Evolutionary conservation across 352 stramenopile genomes (phyloP).

Genomic region (Pythium guiyangense): DNA sequence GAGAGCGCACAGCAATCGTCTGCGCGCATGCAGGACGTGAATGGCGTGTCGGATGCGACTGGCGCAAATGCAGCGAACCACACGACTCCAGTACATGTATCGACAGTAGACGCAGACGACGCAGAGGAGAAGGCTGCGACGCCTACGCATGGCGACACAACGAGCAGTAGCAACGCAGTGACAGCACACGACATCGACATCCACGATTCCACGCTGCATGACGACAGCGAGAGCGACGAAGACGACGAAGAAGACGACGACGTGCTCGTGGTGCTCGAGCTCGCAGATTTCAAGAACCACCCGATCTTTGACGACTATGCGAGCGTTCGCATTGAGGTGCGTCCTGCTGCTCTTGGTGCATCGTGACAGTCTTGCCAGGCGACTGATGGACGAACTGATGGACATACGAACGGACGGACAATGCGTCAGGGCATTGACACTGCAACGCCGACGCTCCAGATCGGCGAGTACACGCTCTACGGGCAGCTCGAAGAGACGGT

Average conservation of each 20-base stretch:
- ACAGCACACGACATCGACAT: too few species aligned
- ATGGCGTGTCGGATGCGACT: neutral
- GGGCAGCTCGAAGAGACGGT: conserved; percentile 70
- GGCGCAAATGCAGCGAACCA: neutral
- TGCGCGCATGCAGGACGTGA: neutral
- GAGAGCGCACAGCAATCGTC: neutral
- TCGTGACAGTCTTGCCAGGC: too few species aligned
- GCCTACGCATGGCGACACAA: neutral
- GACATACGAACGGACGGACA: too few species aligned
- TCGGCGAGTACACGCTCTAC: conserved; percentile 69
- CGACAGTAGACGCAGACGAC: neutral
- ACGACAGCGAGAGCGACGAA: conserved; percentile 26
- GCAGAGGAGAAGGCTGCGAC: neutral
- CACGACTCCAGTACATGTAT: neutral
- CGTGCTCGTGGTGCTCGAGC: conserved; percentile 64
- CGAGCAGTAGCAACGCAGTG: neutral
- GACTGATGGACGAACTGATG: too few species aligned
- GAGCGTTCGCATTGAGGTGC: conserved; percentile 54
- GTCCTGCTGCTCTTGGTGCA: conserved; percentile 3
- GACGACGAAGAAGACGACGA: too few species aligned
- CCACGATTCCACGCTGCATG: neutral
- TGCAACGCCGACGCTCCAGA: conserved; percentile 48
- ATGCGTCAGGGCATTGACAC: conserved; percentile 66
- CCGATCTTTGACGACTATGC: conserved; percentile 70
- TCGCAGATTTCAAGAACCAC: conserved; percentile 81